Evolutionary conservation across 345 rosid species (phyloP).

Genomic region (Melastoma malabathricum): DNA sequence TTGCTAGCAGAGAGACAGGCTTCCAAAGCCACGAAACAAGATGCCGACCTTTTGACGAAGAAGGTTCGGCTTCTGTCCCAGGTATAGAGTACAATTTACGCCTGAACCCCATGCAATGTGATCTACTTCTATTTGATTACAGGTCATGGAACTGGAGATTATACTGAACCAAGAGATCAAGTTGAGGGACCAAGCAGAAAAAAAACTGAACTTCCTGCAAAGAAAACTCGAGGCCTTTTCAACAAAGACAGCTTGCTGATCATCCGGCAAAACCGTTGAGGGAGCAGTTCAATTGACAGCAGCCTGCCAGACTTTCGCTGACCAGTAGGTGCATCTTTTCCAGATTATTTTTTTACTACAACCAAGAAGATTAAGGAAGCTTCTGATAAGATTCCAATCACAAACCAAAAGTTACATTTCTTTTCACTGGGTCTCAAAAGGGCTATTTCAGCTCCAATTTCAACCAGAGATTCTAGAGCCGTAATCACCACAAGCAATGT

Average conservation of each 20-base stretch:
- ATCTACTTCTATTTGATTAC: slow-evolving; percentile 6
- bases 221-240: slow-evolving; percentile 37
- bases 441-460: too few species aligned
- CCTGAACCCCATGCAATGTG: not conserved
- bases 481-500: too few species aligned
- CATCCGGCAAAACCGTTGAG: slow-evolving; percentile 18
- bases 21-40: slow-evolving; percentile 56
- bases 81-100: not conserved
- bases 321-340: too few species aligned
- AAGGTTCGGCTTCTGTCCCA: not conserved
- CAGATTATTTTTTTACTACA: too few species aligned
- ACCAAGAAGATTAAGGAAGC: too few species aligned
- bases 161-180: slow-evolving; percentile 52
- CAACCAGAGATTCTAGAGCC: too few species aligned
- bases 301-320: too few species aligned
- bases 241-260: too few species aligned
- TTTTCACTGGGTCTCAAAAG: too few species aligned
- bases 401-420: too few species aligned
- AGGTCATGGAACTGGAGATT: slow-evolving; percentile 57
- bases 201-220: slow-evolving; percentile 38
- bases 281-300: slow-evolving; percentile 6
- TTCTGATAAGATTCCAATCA: too few species aligned
- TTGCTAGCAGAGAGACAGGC: slow-evolving; percentile 80
- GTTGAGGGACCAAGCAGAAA: slow-evolving; percentile 55
- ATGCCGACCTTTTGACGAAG: slow-evolving; percentile 33